Evolutionary conservation across 164 flowering plant genomes (phyloP).

Genomic region (Chimonanthus praecox): DNA sequence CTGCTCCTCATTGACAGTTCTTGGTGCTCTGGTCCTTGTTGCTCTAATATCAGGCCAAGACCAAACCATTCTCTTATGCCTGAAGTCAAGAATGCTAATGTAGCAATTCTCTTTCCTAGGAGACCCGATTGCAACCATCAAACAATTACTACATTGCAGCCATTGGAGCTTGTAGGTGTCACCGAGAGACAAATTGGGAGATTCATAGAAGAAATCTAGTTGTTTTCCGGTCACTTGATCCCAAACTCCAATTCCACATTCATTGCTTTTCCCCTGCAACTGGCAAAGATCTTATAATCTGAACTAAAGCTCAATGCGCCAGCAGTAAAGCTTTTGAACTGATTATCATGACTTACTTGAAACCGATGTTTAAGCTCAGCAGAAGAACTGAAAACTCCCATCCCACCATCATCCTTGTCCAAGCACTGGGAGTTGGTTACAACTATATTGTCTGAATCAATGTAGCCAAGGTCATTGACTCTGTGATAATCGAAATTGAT

Average conservation of each 20-base stretch:
- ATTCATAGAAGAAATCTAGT: constrained; percentile 78
- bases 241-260: constrained; percentile 90
- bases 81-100: constrained; percentile 73
- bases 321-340: constrained; percentile 67
- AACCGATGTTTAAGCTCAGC: constrained; percentile 58
- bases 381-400: constrained; percentile 62
- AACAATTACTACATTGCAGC: constrained; percentile 53
- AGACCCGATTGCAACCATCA: constrained; percentile 78
- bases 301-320: constrained; percentile 60
- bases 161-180: constrained; percentile 86
- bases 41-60: constrained; percentile 72
- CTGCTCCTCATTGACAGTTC: constrained; percentile 49
- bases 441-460: constrained; percentile 43
- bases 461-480: constrained; percentile 73
- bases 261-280: constrained; percentile 82
- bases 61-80: constrained; percentile 73
- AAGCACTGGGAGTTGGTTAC: constrained; percentile 60
- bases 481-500: constrained; percentile 69
- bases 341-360: constrained; percentile 55
- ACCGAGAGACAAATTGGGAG: constrained; percentile 74
- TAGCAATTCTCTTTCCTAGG: constrained; percentile 84
- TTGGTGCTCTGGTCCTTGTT: constrained; percentile 24
- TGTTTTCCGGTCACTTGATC: constrained; percentile 76
- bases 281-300: constrained; percentile 52
- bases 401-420: constrained; percentile 69